Evolutionary conservation across 768 basidiomycete genomes (phyloP), one percentile per base, ranked within the genome.

Genomic region (Psilocybe sp.): DNA sequence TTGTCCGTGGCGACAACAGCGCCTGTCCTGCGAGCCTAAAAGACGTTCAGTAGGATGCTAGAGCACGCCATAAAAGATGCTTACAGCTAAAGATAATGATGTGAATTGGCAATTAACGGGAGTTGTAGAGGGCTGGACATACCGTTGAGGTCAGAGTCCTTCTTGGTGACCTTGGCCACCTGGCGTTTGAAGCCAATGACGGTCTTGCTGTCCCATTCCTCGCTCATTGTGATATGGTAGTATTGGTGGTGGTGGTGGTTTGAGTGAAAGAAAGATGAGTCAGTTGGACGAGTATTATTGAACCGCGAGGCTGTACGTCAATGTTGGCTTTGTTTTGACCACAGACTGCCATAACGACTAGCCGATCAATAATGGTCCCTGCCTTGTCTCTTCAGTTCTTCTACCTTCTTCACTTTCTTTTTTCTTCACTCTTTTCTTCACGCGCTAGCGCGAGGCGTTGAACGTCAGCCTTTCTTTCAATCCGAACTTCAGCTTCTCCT

Each of bases 1-100:
- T 89, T 93, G 68, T 93, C 90, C 8, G 89, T 92, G 18, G 81
- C 79, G 32, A 93, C 85, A 53, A 90, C 84, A 40, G 85, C 81
- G 28, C 89, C 90, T 37, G 76, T 65, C 62, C 92, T 74, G 31
- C 87, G 82, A 51, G 91, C 91, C 89, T 91, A 57, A 7, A 46
- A 16, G 35, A 50, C 35, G 1, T 10, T 61, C 40, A 61, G 62
- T 31, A 45, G 13, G 40, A 37, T 11, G 16, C 34, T 1, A 15
- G 28, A 35, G 11, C 13, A 19, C 1, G 32, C 1, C 41, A 31
- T 18, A 31, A 31, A 47, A 47, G 20, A 40, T 40, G 70, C 82
- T 64, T 69, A 85, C 85, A 68, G 84, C 86, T 85, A 35, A 33
- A 54, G 47, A 42, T 19, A 19, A 31, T 31, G 46, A 11, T 40